These are phyloP conservation scores for Allomyces arbusculus DNA, from an alignment of 192 early-diverging fungal species.

Conservation along the genomic window DNA sequence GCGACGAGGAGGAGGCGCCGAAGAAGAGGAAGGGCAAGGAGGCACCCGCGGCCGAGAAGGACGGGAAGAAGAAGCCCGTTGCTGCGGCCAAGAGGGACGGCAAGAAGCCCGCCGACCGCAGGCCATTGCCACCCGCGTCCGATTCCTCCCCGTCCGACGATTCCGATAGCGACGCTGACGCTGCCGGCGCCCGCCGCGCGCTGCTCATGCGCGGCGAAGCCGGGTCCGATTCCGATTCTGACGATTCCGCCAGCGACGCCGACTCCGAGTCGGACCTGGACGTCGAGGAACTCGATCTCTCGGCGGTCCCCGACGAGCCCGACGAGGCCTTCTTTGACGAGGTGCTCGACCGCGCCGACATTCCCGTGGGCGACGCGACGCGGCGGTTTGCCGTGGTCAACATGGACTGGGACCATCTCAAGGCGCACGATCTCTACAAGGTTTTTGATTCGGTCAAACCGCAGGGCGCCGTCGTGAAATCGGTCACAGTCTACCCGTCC, in stretches of 20 bases:
- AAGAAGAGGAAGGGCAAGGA: constrained; percentile 17
- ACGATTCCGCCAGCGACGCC: constrained; percentile 6
- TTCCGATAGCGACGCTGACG: constrained; percentile 14
- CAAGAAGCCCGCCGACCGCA: background rate
- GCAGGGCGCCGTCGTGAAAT: constrained; percentile 38
- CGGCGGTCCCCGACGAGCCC: constrained; percentile 14
- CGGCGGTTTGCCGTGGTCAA: constrained; percentile 69
- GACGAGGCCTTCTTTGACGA: constrained; percentile 5
- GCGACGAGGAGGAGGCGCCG: constrained; percentile 11
- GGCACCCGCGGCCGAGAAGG: constrained; percentile 9
- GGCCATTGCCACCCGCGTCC: too few species aligned
- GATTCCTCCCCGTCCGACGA: background rate
- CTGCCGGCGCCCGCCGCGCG: constrained; percentile 6
- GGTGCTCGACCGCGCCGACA: constrained; percentile 4
- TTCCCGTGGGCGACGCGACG: constrained; percentile 39
- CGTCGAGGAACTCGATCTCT: constrained; percentile 21
- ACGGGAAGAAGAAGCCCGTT: background rate
- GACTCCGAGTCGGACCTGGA: constrained; percentile 15
- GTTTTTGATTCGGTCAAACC: constrained; percentile 72
- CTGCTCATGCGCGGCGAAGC: background rate
- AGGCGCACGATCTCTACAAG: constrained; percentile 63
- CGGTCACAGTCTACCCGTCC: constrained; percentile 70
- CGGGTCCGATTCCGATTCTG: constrained; percentile 4
- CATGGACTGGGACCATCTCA: constrained; percentile 90
- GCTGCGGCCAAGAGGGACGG: background rate